Percentiles rank a stretch among this genome's conserved stretches.
phyloP scores from a whole-genome alignment of 1,284 basidiomycete genomes.

The Pseudozyma tsukubaensis region DNA sequence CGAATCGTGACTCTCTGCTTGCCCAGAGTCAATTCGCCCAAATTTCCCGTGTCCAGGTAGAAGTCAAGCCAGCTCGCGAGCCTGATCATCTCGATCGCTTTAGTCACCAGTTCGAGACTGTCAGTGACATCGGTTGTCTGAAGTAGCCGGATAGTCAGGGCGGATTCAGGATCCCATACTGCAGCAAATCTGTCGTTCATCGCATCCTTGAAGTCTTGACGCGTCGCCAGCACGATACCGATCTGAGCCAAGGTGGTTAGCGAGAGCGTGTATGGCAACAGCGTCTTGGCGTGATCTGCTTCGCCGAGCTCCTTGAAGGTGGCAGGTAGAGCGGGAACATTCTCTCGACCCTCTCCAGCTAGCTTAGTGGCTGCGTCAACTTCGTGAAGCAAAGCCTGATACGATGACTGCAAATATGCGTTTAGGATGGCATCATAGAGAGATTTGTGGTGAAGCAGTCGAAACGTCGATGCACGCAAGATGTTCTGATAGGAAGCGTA shows the following conservation, averaged over 20 bases:
- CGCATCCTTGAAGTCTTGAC: slow-evolving; percentile 29
- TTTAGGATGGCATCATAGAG: slow-evolving; percentile 28
- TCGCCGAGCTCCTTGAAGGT: slow-evolving; percentile 14
- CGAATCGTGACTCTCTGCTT: slow-evolving; percentile 7
- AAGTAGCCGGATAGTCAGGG: slow-evolving; percentile 19
- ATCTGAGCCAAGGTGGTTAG: slow-evolving; percentile 34
- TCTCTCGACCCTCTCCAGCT: background rate
- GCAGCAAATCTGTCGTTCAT: slow-evolving; percentile 32
- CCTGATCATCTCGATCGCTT: slow-evolving; percentile 23
- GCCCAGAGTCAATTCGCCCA: background rate
- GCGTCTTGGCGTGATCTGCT: background rate
- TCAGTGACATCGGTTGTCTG: slow-evolving; percentile 14
- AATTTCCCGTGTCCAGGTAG: slow-evolving; percentile 2
- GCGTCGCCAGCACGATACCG: slow-evolving; percentile 15
- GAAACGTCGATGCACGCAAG: slow-evolving; percentile 26
- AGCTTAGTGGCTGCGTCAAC: background rate
- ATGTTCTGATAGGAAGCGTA: slow-evolving; percentile 23
- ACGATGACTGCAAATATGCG: slow-evolving; percentile 34
- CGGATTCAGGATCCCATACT: slow-evolving; percentile 41
- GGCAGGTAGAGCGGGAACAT: background rate
- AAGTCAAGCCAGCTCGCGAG: slow-evolving; percentile 36
- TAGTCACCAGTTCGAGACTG: slow-evolving; percentile 19
- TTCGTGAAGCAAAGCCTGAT: slow-evolving; percentile 19
- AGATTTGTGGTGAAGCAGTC: slow-evolving; percentile 22
- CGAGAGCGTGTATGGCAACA: slow-evolving; percentile 7